These are phyloP conservation scores for Phanerochaete carnosa DNA, from an alignment of 768 basidiomycete species.

Conservation along the genomic window DNA sequence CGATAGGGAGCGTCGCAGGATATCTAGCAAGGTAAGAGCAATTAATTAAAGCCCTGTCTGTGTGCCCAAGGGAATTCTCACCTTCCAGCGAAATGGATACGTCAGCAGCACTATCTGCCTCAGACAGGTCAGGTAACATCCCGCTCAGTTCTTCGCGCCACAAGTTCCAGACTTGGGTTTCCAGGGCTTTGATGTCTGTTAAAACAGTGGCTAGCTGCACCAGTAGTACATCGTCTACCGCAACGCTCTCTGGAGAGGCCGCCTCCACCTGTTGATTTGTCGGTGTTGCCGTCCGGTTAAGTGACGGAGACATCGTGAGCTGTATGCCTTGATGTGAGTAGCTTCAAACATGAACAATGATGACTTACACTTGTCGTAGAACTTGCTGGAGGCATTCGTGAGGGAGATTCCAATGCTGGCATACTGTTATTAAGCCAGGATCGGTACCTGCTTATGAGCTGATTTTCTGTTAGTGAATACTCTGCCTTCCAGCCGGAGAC, in stretches of 20 bases:
- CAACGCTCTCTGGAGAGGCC: conserved; percentile 49
- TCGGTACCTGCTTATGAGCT: conserved; percentile 81
- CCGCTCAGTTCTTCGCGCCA: conserved; percentile 68
- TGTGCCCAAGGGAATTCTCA: conserved; percentile 23
- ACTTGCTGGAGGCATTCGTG: conserved; percentile 30
- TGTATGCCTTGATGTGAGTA: not conserved
- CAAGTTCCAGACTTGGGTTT: conserved; percentile 47
- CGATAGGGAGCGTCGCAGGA: conserved; percentile 51
- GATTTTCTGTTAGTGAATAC: not conserved
- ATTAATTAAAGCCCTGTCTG: not conserved
- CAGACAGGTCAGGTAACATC: conserved; percentile 49
- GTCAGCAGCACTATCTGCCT: conserved; percentile 30
- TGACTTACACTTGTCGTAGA: conserved; percentile 28
- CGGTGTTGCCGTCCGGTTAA: conserved; percentile 53
- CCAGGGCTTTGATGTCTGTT: conserved; percentile 62
- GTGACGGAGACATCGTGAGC: not conserved
- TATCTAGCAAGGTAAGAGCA: conserved; percentile 35
- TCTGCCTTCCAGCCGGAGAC: not conserved
- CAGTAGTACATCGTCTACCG: conserved; percentile 62
- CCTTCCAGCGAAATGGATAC: conserved; percentile 47
- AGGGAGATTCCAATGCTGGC: conserved; percentile 38
- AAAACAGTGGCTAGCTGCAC: conserved; percentile 65
- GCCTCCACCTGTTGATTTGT: conserved; percentile 41
- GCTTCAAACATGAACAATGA: not conserved
- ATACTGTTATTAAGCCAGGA: conserved; percentile 70